Evolutionary conservation across 768 basidiomycete genomes (phyloP).

Genomic region (Boletus patriciae): DNA sequence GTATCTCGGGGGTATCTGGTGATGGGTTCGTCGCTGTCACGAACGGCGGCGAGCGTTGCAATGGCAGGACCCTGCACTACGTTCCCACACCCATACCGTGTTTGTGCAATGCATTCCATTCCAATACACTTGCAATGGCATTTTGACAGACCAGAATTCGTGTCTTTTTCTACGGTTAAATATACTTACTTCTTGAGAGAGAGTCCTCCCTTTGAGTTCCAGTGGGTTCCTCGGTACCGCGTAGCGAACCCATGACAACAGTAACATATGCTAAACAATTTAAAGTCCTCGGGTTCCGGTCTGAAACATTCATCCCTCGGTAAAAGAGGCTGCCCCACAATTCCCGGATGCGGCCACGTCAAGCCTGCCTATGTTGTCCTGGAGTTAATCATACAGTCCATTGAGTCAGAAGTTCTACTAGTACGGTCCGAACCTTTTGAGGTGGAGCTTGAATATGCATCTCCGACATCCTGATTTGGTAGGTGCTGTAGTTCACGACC

Average conservation of each 20-base stretch:
- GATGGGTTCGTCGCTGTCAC: constrained; percentile 16
- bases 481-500: too few species aligned
- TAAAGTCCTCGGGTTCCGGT: not conserved
- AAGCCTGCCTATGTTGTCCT: not conserved
- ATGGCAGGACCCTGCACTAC: not conserved
- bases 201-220: not conserved
- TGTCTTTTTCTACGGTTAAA: not conserved
- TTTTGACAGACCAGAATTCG: not conserved
- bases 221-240: too few species aligned
- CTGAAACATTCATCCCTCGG: not conserved
- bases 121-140: not conserved
- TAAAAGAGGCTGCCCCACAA: not conserved
- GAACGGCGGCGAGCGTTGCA: constrained; percentile 18
- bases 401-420: too few species aligned
- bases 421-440: too few species aligned
- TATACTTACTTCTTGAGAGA: not conserved
- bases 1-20: constrained; percentile 20
- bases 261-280: too few species aligned
- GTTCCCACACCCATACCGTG: too few species aligned
- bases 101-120: not conserved
- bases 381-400: too few species aligned
- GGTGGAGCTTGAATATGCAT: too few species aligned
- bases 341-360: not conserved
- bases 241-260: not conserved
- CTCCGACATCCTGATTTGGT: too few species aligned